Base-by-base conservation (phyloP, 768 basidiomycete genomes). In the Hypholoma fasciculare region DNA sequence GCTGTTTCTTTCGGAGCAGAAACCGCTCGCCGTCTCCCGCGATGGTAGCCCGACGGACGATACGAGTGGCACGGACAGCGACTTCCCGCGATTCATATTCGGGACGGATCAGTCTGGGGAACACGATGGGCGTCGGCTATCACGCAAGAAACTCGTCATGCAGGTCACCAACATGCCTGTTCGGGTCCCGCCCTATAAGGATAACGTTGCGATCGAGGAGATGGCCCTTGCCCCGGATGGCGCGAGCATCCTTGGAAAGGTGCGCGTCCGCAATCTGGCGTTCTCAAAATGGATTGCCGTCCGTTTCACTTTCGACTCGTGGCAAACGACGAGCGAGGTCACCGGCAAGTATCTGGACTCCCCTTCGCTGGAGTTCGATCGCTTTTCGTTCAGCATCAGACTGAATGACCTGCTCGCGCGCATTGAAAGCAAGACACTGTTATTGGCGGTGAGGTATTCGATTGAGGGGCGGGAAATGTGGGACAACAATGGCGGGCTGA, bases 321-420 rank as follows among this genome's bases (percentile, higher is more conserved):
- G 96, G 96, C 93, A 94, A 72, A 99, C 96, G 48, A 96, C 93
- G 58, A 91, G 89, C 71, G 96, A 98, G 72, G 92, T 97, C 57
- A 84, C 87, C 0, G 96, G 88, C 23, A 85, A 82, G 50, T 89
- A 92, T 69, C 72, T 74, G 17, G 75, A 78, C 50, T 57, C 51
- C 14, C 19, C 58, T 7, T 54, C 52, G 69, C 78, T 37, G 3
- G 54, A 56, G 48, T 81, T 83, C 69, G 94, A 96, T 67, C 77
- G 90, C 17, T 96, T 96, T 74, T 69, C 76, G 20, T 96, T 96
- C 72, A 74, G 72, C 17, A 86, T 96, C 63, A 80, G 88, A 59
- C 74, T 99, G 11, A 84, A 85, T 60, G 95, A 97, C 67, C 75
- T 94, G 49, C 75, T 94, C 63, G 76, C 82, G 40, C 77, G 87